Conservation (phyloP, 768 basidiomycete species). For the Auriscalpium microsporum region DNA sequence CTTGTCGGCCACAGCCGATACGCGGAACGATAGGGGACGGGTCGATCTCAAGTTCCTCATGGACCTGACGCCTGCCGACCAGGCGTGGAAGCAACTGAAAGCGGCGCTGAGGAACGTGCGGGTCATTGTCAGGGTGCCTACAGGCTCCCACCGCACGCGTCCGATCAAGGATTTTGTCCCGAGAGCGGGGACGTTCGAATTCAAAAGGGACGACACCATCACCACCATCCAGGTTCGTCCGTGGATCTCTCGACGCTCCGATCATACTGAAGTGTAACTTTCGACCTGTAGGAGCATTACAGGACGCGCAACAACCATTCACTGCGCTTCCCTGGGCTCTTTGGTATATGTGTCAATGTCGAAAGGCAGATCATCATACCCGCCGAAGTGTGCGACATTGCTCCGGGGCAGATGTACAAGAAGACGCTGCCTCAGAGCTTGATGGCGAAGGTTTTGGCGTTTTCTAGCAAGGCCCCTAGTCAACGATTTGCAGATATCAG, state of each 20-base stretch:
- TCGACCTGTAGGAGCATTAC: constrained; percentile 3
- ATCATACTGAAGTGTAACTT: background rate
- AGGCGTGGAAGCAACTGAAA: constrained; percentile 5
- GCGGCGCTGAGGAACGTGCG: constrained; percentile 3
- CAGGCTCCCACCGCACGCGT: constrained; percentile 1
- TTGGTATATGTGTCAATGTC: constrained; percentile 10
- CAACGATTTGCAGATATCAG: constrained; percentile 7
- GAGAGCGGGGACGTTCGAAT: constrained; percentile 1
- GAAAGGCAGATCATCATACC: constrained; percentile 6
- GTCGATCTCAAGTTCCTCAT: background rate
- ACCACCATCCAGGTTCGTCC: constrained; percentile 6
- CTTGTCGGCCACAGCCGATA: constrained; percentile 3
- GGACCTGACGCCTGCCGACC: constrained; percentile 1
- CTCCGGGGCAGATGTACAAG: constrained; percentile 13
- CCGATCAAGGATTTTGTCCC: constrained; percentile 8
- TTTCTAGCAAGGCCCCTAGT: constrained; percentile 5
- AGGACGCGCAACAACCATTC: constrained; percentile 3
- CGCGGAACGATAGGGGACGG: background rate
- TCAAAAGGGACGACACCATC: constrained; percentile 6
- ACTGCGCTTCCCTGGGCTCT: constrained; percentile 4
- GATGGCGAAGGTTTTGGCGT: constrained; percentile 8
- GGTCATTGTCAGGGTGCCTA: constrained; percentile 5
- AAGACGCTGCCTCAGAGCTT: constrained; percentile 8
- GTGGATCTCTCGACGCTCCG: background rate
- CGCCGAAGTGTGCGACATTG: constrained; percentile 12